A percentile compares a stretch with the other conserved stretches of the same genome.
Conservation (phyloP, 2,329 filamentous ascomycete species). For the Fusarium continuum region DNA sequence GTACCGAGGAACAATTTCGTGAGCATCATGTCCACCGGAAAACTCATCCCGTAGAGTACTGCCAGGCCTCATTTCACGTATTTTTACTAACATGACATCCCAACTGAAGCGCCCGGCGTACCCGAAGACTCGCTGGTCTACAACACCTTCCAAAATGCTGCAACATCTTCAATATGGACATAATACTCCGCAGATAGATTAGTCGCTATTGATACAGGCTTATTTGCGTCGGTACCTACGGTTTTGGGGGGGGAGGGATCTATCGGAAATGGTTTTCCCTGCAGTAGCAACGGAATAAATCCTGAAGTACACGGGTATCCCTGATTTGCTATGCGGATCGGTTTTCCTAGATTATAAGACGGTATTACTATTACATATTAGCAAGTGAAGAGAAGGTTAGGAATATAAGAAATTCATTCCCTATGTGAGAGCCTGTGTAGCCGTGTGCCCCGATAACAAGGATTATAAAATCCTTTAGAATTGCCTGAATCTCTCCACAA, state of each 20-base stretch:
- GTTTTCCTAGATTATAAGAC: constrained; percentile 35
- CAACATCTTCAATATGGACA: constrained; percentile 4
- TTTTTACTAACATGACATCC: background rate
- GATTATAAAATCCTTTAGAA: constrained; percentile 41
- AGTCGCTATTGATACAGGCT: background rate
- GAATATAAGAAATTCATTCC: constrained; percentile 48
- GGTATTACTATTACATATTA: constrained; percentile 33
- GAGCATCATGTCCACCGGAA: background rate
- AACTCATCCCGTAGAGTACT: background rate
- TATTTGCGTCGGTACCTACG: background rate
- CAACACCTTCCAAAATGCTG: background rate
- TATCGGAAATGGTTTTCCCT: constrained; percentile 16
- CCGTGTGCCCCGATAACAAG: constrained; percentile 55
- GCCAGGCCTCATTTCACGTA: background rate
- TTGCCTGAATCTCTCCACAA: background rate
- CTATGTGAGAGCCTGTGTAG: constrained; percentile 51
- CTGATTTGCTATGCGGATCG: constrained; percentile 27
- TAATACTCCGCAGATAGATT: background rate
- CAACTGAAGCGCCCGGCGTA: background rate
- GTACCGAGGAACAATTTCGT: background rate
- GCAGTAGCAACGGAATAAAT: constrained; percentile 28
- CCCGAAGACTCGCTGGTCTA: background rate
- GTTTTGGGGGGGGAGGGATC: background rate
- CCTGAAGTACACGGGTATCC: constrained; percentile 33
- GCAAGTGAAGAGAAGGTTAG: no score